Evolutionary conservation across 805 yeast species (phyloP).

Genomic region (Grigorovia jiainica): DNA sequence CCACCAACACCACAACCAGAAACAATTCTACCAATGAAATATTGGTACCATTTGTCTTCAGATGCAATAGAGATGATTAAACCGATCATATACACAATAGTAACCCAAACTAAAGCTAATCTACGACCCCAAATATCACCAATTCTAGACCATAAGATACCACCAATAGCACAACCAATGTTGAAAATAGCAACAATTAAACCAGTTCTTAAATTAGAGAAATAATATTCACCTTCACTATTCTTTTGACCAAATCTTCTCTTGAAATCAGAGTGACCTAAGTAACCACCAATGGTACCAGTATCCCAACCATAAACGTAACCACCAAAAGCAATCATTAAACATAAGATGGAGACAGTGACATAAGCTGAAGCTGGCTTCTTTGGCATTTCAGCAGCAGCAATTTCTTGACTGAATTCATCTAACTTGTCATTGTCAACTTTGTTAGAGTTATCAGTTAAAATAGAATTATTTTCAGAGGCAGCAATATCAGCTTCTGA

Average conservation of each 20-base stretch:
- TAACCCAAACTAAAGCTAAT: no score
- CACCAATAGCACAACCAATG: no score
- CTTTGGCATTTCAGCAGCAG: conserved; percentile 18
- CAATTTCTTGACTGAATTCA: conserved; percentile 1
- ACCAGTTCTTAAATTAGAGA: conserved; percentile 47
- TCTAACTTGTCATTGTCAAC: background rate
- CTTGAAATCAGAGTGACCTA: conserved; percentile 50
- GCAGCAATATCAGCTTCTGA: no score
- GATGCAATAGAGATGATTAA: conserved; percentile 53
- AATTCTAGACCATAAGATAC: no score
- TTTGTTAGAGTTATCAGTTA: background rate
- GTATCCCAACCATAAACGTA: conserved; percentile 36
- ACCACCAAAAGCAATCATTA: conserved; percentile 23
- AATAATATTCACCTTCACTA: conserved; percentile 34
- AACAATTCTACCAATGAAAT: conserved; percentile 58
- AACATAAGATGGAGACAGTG: conserved; percentile 29
- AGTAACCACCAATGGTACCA: conserved; percentile 76
- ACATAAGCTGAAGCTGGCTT: no score
- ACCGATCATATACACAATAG: conserved; percentile 61
- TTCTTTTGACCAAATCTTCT: conserved; percentile 44
- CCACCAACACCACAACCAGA: no score
- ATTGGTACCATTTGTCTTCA: conserved; percentile 52
- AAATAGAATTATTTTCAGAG: background rate
- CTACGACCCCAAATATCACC: no score
- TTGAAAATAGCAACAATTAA: conserved; percentile 45